Conservation (phyloP, 495 filamentous ascomycete species). For the Baudoinia panamericana region DNA sequence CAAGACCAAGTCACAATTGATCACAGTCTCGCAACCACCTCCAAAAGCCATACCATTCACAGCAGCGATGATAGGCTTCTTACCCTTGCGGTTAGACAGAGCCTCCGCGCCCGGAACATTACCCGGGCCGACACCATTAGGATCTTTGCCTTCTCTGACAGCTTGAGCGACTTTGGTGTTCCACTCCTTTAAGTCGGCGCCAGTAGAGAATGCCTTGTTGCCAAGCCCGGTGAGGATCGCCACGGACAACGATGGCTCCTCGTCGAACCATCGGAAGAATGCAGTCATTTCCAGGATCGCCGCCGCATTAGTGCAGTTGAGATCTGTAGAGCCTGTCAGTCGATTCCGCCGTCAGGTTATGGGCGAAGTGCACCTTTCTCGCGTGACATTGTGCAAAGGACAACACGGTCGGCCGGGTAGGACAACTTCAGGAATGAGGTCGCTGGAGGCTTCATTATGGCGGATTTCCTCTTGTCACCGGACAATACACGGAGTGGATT, state of each 20-base stretch:
- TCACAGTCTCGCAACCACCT: slow-evolving; percentile 59
- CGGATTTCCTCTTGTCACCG: no score
- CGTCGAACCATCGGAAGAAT: slow-evolving; percentile 47
- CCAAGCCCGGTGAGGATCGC: slow-evolving; percentile 44
- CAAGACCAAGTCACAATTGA: slow-evolving; percentile 58
- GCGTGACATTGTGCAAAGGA: no score
- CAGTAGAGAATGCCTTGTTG: slow-evolving; percentile 42
- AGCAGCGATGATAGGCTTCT: slow-evolving; percentile 59
- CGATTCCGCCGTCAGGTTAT: no score
- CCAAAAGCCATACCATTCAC: slow-evolving; percentile 66
- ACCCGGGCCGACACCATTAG: slow-evolving; percentile 22
- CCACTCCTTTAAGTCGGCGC: slow-evolving; percentile 38
- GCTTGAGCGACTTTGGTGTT: slow-evolving; percentile 1
- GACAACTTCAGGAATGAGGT: no score
- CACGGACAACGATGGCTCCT: slow-evolving; percentile 40
- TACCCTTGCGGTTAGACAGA: slow-evolving; percentile 31
- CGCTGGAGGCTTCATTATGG: no score
- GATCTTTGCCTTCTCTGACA: background rate
- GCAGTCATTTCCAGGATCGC: slow-evolving; percentile 38
- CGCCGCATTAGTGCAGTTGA: slow-evolving; percentile 43
- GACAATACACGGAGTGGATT: no score
- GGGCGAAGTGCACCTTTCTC: no score
- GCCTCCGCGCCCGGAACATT: slow-evolving; percentile 26
- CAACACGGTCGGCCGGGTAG: no score
- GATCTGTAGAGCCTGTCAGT: slow-evolving; percentile 42